Percentiles rank a stretch among this genome's conserved stretches.
Conservation (phyloP, 768 basidiomycete genomes). For the Boletus subcaerulescens region DNA sequence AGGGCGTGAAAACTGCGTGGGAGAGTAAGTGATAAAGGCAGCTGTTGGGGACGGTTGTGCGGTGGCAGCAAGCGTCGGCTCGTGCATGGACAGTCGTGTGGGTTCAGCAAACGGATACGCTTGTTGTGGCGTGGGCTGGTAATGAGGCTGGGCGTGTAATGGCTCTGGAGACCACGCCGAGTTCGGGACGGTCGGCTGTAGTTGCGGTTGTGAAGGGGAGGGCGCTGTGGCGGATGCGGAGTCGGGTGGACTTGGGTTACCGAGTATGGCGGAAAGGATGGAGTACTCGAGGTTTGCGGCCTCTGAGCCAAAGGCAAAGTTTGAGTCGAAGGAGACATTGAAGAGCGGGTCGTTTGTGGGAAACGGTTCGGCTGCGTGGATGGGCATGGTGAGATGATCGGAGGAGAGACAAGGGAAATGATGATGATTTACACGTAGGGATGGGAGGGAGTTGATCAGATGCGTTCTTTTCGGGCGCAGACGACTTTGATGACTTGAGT, state of each 20-base stretch:
- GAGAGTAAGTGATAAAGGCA: slow-evolving; percentile 32
- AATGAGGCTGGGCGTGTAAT: slow-evolving; percentile 32
- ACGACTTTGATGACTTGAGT: slow-evolving; percentile 34
- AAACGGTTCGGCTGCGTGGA: slow-evolving; percentile 46
- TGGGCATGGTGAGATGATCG: slow-evolving; percentile 11
- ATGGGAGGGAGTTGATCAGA: slow-evolving; percentile 30
- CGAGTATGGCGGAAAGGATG: slow-evolving; percentile 88
- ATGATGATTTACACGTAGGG: slow-evolving; percentile 30
- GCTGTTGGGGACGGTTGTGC: slow-evolving; percentile 28
- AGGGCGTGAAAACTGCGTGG: slow-evolving; percentile 31
- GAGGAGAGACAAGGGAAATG: not conserved
- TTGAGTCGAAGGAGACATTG: slow-evolving; percentile 57
- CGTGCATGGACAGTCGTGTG: slow-evolving; percentile 31
- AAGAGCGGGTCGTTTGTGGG: slow-evolving; percentile 57
- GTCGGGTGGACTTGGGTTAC: slow-evolving; percentile 58
- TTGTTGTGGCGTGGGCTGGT: slow-evolving; percentile 19
- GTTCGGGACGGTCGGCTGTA: slow-evolving; percentile 25
- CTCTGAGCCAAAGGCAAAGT: slow-evolving; percentile 75
- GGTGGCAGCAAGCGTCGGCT: slow-evolving; percentile 29
- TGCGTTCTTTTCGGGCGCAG: slow-evolving; percentile 24
- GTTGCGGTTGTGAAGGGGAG: slow-evolving; percentile 28
- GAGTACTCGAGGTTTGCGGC: slow-evolving; percentile 94
- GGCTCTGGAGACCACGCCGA: slow-evolving; percentile 39
- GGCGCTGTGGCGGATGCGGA: slow-evolving; percentile 25
- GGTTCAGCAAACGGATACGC: slow-evolving; percentile 26